Evolutionary conservation across 768 basidiomycete genomes (phyloP).

Genomic region (Auricularia heimuer): DNA sequence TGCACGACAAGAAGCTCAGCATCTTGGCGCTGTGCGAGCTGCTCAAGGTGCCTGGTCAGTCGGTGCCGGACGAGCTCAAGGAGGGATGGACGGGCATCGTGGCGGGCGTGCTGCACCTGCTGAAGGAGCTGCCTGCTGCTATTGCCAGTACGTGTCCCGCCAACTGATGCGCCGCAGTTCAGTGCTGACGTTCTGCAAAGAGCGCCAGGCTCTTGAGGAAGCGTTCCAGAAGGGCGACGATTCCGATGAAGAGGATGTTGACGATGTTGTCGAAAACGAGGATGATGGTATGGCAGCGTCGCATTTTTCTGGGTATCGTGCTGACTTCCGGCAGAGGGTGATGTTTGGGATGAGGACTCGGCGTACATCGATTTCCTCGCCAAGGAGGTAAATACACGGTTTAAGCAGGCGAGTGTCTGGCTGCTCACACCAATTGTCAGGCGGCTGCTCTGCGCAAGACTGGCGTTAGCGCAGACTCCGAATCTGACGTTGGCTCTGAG

Average conservation of each 20-base stretch:
- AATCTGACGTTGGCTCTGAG: conserved; percentile 36
- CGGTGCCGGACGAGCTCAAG: conserved; percentile 48
- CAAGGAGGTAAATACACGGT: conserved; percentile 45
- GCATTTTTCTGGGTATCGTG: neutral
- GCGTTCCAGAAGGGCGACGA: conserved; percentile 15
- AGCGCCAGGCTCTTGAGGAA: conserved; percentile 46
- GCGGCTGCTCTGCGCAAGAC: conserved; percentile 64
- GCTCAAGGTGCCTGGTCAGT: conserved; percentile 53
- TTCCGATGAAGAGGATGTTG: conserved; percentile 35
- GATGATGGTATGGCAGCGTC: conserved; percentile 35
- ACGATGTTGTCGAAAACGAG: conserved; percentile 34
- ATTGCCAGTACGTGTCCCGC: conserved; percentile 45
- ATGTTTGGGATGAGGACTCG: conserved; percentile 86
- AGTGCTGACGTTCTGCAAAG: conserved; percentile 21
- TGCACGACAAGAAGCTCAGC: conserved; percentile 84
- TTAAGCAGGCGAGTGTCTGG: neutral
- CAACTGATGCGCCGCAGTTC: neutral
- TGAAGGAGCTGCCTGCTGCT: conserved; percentile 71
- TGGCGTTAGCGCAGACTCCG: conserved; percentile 32
- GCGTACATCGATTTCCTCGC: conserved; percentile 83
- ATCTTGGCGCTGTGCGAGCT: conserved; percentile 68
- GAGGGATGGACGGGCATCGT: conserved; percentile 74
- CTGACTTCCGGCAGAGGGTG: conserved; percentile 36
- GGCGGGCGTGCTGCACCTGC: conserved; percentile 56
- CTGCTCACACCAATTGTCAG: conserved; percentile 23